Conservation (phyloP, 148 eudicot species). For the Vaccinium macrocarpon region DNA sequence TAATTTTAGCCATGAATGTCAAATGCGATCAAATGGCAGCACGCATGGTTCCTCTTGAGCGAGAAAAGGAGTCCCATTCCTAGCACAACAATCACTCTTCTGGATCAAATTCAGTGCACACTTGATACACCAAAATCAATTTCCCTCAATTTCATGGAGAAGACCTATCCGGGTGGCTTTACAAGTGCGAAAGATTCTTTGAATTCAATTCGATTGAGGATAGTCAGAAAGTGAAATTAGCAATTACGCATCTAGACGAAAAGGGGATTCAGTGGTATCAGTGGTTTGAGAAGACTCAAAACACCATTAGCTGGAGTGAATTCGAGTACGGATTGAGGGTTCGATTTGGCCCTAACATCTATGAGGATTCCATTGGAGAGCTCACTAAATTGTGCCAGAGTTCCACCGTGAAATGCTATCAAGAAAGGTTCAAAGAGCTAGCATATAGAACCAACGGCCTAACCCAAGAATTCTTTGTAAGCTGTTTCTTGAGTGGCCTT, state of each 20-base stretch:
- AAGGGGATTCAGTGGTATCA: neutral
- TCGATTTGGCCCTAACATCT: neutral
- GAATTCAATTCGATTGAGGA: too few relatives aligned
- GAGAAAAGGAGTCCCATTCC: too few relatives aligned
- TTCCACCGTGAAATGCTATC: neutral
- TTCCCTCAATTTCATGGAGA: too few relatives aligned
- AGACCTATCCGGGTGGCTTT: too few relatives aligned
- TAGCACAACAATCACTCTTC: too few relatives aligned
- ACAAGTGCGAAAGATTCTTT: neutral
- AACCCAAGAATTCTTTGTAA: neutral
- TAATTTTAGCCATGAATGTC: too few relatives aligned
- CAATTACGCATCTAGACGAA: too few relatives aligned
- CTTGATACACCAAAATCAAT: too few relatives aligned
- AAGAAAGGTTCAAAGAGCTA: neutral
- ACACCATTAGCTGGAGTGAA: neutral
- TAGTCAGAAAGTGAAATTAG: too few relatives aligned
- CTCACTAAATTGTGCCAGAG: neutral
- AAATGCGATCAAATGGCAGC: too few relatives aligned
- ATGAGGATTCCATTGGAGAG: neutral
- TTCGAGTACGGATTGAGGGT: neutral
- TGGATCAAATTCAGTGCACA: too few relatives aligned
- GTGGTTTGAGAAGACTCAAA: neutral
- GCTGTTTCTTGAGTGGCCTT: neutral
- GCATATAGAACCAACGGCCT: neutral
- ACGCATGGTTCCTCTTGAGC: too few relatives aligned